Base-by-base conservation (phyloP, 345 rosid genomes). In the Aquilaria yunnanensis region DNA sequence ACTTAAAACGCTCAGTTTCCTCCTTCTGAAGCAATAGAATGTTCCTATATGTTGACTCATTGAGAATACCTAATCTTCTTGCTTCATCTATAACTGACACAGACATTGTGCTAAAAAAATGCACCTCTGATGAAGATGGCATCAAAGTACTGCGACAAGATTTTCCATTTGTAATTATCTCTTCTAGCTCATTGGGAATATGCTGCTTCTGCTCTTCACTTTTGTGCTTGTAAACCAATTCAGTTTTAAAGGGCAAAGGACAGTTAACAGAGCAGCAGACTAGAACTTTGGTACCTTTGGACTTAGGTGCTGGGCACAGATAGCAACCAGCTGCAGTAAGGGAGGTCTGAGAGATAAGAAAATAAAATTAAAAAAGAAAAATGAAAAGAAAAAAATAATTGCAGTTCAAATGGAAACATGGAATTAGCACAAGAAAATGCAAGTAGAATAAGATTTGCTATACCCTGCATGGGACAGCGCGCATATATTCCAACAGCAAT, bases 241-340 rank as follows among this genome's bases (percentile, higher is more conserved):
- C 82, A 41, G 70, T 65, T 66, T 79, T 82, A 2, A 81, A 80
- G 52, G 85, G 89, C 78, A 76, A 33, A 43, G 92, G 83, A 66
- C 84, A 73, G 65, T 79, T 62, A 63, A 77, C 82, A 54, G 92
- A 90, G 81, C 86, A 90, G 60, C 94, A 88, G 62, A 93, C 86
- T 56, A 90, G 62, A 51, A 80, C 60, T 78, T 93, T 77, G 54
- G 92, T 71, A 66, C 98, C 98, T 75, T 74, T 90, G 9, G 97
- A 88, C 50, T 89, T 80, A 31, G 96, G 94, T 78, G 84, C 89
- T 2, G 98, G 96, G 74, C 87, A 84, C 70, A 93, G 87, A 76
- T 85, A 86, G 74, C 98, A 93, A 65, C 97, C 98, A 72, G 96
- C 88, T 53, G 87, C 98, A 45, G 98, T 85, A 62, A 90, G 75